Conservation (phyloP, 495 filamentous ascomycete genomes). For the Aspergillus asperescens region DNA sequence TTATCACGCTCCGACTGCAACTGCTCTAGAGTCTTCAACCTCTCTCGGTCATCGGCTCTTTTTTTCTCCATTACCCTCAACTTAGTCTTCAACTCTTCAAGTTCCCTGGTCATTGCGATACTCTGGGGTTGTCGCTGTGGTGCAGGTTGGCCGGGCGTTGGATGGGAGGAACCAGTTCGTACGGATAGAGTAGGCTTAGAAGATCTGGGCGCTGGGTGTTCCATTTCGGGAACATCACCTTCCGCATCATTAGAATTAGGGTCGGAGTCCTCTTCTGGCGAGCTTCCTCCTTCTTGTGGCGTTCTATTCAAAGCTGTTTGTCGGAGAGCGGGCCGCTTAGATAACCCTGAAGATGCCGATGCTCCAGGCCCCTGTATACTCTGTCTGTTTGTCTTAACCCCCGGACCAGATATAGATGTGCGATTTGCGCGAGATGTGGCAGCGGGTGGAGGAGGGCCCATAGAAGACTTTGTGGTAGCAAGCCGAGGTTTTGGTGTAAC, state of each 20-base stretch:
- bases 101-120: slow-evolving; percentile 54
- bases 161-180: slow-evolving; percentile 22
- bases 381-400: slow-evolving; percentile 33
- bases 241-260: slow-evolving; percentile 22
- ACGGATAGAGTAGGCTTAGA: slow-evolving; percentile 32
- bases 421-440: slow-evolving; percentile 32
- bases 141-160: slow-evolving; percentile 21
- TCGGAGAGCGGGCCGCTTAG: slow-evolving; percentile 40
- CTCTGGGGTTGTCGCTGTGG: slow-evolving; percentile 29
- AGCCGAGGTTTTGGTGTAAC: slow-evolving; percentile 49
- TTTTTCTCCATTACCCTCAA: slow-evolving; percentile 77
- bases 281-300: slow-evolving; percentile 28
- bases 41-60: slow-evolving; percentile 79
- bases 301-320: slow-evolving; percentile 26
- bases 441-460: slow-evolving; percentile 56
- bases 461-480: slow-evolving; percentile 53
- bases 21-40: slow-evolving; percentile 70
- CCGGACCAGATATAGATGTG: slow-evolving; percentile 35
- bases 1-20: slow-evolving; percentile 76
- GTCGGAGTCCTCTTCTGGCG: slow-evolving; percentile 32
- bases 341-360: slow-evolving; percentile 20
- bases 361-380: slow-evolving; percentile 24
- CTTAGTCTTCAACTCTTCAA: slow-evolving; percentile 75
- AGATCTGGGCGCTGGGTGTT: slow-evolving; percentile 8
- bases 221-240: slow-evolving; percentile 22